phyloP scores from a whole-genome alignment of 73 alveolate species.

The Tetrahymena malaccensis region DNA sequence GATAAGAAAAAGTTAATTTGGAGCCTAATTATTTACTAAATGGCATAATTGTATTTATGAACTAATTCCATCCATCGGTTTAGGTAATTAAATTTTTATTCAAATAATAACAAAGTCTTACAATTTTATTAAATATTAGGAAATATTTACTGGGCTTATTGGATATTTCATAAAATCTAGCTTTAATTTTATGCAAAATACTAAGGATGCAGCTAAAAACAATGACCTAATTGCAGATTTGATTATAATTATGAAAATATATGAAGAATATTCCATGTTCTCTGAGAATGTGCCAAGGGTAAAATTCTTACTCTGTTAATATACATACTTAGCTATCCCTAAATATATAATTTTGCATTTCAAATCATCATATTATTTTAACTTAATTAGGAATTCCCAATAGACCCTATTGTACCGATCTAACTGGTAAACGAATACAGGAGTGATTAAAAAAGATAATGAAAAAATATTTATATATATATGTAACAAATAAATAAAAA shows the following conservation, averaged over 20 bases:
- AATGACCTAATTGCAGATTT: neutral
- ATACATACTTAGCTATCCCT: no score
- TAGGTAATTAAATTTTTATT: neutral
- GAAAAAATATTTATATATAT: no score
- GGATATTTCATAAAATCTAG: neutral
- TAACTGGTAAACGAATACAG: neutral
- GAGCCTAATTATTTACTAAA: constrained; percentile 32
- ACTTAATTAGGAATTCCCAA: neutral
- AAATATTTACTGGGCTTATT: neutral
- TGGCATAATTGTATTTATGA: constrained; percentile 16
- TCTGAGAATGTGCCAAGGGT: neutral
- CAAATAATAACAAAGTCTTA: neutral
- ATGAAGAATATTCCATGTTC: neutral
- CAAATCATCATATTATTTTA: neutral
- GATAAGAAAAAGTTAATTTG: neutral
- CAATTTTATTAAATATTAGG: neutral
- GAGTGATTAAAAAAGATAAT: neutral
- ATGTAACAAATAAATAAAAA: no score
- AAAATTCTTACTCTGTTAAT: neutral
- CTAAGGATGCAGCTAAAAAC: neutral
- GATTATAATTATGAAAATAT: neutral
- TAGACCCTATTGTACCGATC: neutral
- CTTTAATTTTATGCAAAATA: neutral
- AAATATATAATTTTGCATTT: no score
- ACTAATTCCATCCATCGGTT: constrained; percentile 1